Percentiles rank a stretch among this genome's conserved stretches.
These are phyloP conservation scores for Agaricus subrufescens DNA, from an alignment of 768 basidiomycete genomes.

Conservation along the genomic window DNA sequence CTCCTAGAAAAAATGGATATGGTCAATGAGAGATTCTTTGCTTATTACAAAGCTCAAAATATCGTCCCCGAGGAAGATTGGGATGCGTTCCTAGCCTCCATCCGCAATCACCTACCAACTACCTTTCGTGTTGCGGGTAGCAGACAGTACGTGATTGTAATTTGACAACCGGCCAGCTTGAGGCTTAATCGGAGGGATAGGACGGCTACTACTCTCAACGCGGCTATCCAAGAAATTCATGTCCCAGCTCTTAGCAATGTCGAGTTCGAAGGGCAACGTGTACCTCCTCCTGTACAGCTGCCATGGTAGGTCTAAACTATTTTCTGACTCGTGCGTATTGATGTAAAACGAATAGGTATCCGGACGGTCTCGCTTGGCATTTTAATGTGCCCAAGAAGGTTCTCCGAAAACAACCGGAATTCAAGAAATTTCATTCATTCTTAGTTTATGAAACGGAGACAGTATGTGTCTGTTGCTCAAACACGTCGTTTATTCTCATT, in stretches of 20 bases:
- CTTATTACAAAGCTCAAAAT: constrained; percentile 72
- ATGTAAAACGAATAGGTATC: constrained; percentile 61
- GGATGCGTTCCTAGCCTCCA: constrained; percentile 58
- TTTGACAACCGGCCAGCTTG: neutral
- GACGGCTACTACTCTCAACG: constrained; percentile 70
- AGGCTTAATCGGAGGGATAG: constrained; percentile 26
- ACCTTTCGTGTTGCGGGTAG: constrained; percentile 92
- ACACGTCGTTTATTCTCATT: neutral
- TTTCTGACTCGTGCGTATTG: neutral
- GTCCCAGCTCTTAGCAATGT: constrained; percentile 72
- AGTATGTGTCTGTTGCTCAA: constrained; percentile 41
- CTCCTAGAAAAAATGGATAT: constrained; percentile 58
- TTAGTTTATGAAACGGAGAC: constrained; percentile 98
- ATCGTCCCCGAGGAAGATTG: constrained; percentile 80
- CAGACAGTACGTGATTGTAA: constrained; percentile 53
- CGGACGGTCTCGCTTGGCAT: constrained; percentile 94
- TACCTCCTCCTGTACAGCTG: constrained; percentile 79
- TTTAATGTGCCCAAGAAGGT: constrained; percentile 88
- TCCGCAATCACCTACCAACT: constrained; percentile 78
- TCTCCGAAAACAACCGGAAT: constrained; percentile 81
- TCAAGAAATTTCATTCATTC: constrained; percentile 94
- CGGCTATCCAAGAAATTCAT: constrained; percentile 70
- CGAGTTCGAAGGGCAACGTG: constrained; percentile 66
- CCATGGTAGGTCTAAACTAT: constrained; percentile 57
- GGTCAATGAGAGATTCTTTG: constrained; percentile 62